Base-by-base conservation (phyloP, 1,139 yeast genomes). In the Zygosaccharomyces sapae region DNA sequence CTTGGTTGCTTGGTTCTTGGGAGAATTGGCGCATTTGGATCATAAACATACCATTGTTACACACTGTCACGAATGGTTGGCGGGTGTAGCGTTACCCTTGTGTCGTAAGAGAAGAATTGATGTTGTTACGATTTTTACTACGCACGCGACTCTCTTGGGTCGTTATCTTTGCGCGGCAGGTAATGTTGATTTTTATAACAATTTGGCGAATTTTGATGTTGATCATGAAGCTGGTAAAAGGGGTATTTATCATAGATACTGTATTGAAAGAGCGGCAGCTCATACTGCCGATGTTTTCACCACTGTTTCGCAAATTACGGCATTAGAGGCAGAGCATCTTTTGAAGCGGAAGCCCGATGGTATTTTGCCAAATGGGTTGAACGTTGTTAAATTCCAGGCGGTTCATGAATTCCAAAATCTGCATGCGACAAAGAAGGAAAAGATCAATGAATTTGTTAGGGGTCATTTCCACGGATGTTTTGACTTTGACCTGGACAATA, bases 201-300 rank as follows among this genome's bases (percentile, higher is more conserved):
- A 90, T 65, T 75, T 92, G 63, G 86, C 86, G 57, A 75, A 81
- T 63, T 90, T 92, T 65, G 98, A 92, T 63, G 97, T 90, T 43
- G 98, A 92, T 67, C 90, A 94, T 31, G 98, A 92, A 70, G 97
- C 97, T 8, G 98, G 98, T 18, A 90, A 89, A 70, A 76, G 97
- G 58, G 98, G 98, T 47, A 92, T 92, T 58, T 92, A 92, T 69
- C 98, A 92, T 66, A 79, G 98, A 55, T 92, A 92, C 70, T 92
- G 98, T 69, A 86, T 92, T 56, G 98, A 92, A 71, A 79, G 98
- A 50, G 89, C 96, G 2, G 97, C 97, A 5, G 90, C 97, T 18
- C 98, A 92, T 65, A 79, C 94, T 8, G 89, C 96, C 12, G 98
- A 92, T 69, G 98, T 92, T 27, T 92, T 92, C 73, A 92, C 98